Percentiles rank a stretch among this genome's conserved stretches.
phyloP scores from a whole-genome alignment of 306 rosid genomes.

The Styphnolobium japonicum region DNA sequence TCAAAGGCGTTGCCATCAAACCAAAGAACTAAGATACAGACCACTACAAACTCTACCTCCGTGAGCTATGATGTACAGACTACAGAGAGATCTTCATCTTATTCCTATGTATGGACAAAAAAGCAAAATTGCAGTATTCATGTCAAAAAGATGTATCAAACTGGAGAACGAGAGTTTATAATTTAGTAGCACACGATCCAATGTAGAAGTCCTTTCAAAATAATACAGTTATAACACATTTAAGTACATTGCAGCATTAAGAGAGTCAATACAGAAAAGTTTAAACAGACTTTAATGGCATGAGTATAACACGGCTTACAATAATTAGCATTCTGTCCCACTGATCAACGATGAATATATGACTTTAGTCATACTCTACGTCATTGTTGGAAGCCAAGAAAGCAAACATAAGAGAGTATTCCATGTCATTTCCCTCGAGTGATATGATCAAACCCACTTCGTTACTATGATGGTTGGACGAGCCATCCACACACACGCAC shows the following conservation, averaged over 20 bases:
- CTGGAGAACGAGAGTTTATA: not conserved
- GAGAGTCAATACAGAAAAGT: not conserved
- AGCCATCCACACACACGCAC: no score
- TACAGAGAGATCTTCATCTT: not conserved
- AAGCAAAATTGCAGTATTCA: not conserved
- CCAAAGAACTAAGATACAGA: conserved; percentile 36
- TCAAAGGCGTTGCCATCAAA: conserved; percentile 56
- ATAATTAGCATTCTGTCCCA: no score
- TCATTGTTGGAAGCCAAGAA: no score
- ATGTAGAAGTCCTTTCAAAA: not conserved
- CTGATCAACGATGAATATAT: no score
- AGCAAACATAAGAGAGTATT: no score
- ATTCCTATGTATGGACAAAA: not conserved
- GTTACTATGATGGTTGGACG: no score
- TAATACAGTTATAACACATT: not conserved
- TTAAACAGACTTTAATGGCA: no score
- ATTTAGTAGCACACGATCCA: not conserved
- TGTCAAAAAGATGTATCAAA: not conserved
- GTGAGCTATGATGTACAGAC: not conserved
- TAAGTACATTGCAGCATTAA: not conserved
- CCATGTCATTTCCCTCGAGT: no score
- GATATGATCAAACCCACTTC: no score
- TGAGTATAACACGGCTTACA: no score
- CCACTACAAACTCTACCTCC: not conserved
- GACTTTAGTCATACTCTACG: no score